A percentile compares a stretch with the other conserved stretches of the same genome.
phyloP scores from a whole-genome alignment of 306 rosid species.

The Ormosia emarginata region DNA sequence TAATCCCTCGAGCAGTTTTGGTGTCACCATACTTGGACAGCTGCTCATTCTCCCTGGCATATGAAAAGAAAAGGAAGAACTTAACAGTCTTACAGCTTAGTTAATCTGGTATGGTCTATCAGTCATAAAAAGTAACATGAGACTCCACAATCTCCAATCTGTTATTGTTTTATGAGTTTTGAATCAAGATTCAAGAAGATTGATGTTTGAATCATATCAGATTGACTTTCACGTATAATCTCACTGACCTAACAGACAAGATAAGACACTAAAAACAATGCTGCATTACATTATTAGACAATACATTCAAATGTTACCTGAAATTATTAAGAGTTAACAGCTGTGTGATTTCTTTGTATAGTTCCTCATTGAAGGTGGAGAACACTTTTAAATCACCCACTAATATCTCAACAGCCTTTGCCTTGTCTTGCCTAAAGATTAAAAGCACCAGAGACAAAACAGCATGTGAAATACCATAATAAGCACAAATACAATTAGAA shows the following conservation, averaged over 20 bases:
- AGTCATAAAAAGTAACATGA: not conserved
- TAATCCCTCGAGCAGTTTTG: conserved; percentile 75
- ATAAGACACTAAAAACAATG: conserved; percentile 1
- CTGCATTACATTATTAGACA: not conserved
- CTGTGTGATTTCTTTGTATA: conserved; percentile 86
- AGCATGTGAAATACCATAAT: conserved; percentile 8
- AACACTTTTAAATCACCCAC: conserved; percentile 73
- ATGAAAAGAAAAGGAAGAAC: conserved; percentile 12
- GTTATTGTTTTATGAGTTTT: not conserved
- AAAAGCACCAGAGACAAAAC: conserved; percentile 7
- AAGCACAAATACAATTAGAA: not conserved
- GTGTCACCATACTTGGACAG: conserved; percentile 84
- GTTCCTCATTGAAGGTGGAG: conserved; percentile 74
- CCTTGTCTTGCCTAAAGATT: conserved; percentile 61
- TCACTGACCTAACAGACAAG: not conserved
- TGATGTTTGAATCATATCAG: not conserved
- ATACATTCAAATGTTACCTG: conserved; percentile 52
- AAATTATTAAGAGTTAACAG: conserved; percentile 72
- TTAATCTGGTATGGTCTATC: not conserved
- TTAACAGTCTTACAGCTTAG: not conserved
- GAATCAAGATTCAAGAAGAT: conserved; percentile 19
- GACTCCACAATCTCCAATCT: not conserved
- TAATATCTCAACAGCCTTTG: conserved; percentile 74
- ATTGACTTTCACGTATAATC: not conserved
- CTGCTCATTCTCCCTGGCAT: conserved; percentile 81